Evolutionary conservation across 2,329 filamentous ascomycete genomes (phyloP).

Genomic region (Alternaria brassicae): DNA sequence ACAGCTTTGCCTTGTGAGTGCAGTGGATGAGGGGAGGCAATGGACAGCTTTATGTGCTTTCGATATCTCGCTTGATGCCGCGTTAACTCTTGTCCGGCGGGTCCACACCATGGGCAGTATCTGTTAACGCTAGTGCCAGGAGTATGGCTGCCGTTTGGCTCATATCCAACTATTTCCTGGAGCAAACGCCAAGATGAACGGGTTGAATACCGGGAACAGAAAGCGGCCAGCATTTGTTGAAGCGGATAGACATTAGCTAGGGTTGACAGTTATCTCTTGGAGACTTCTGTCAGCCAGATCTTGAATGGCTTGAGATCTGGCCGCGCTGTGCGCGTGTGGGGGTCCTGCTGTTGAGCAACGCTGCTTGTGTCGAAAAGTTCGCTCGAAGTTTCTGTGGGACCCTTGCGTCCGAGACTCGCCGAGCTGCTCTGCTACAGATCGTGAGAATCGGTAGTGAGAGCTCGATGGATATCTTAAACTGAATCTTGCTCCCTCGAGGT

Average conservation of each 20-base stretch:
- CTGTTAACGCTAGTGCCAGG: conserved; percentile 14
- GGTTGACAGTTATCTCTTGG: background rate
- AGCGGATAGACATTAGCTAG: background rate
- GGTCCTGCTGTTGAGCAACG: conserved; percentile 12
- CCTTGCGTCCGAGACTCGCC: conserved; percentile 20
- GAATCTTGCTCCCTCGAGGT: background rate
- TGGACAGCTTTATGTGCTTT: conserved; percentile 9
- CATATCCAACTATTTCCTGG: conserved; percentile 1
- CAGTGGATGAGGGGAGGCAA: background rate
- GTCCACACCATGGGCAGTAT: conserved; percentile 10
- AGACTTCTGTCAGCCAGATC: background rate
- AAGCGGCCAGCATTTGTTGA: background rate
- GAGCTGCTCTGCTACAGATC: conserved; percentile 15
- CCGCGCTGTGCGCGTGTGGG: conserved; percentile 4
- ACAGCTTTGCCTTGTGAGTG: background rate
- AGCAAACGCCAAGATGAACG: background rate
- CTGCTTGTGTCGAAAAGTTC: conserved; percentile 13
- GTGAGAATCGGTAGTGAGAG: conserved; percentile 4
- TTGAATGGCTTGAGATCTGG: background rate
- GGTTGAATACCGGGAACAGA: background rate
- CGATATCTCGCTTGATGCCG: conserved; percentile 10
- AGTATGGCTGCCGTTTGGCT: conserved; percentile 7
- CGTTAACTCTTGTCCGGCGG: conserved; percentile 14
- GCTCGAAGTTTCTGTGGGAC: conserved; percentile 27
- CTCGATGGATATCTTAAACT: conserved; percentile 1